Evolutionary conservation across 140 eudicot species (phyloP).

Genomic region (Artemisia princeps): DNA sequence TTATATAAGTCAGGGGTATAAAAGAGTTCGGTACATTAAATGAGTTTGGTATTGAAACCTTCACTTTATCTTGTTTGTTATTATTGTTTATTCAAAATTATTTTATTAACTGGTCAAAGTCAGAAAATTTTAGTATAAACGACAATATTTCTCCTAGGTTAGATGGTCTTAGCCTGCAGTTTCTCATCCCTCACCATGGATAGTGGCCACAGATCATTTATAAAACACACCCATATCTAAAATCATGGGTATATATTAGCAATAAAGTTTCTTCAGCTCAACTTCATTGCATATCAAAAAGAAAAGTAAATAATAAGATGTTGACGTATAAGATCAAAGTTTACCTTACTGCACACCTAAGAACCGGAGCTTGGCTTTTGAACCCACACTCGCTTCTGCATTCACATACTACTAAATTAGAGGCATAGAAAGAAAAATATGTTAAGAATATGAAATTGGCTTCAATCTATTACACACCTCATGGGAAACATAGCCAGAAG

Average conservation of each 20-base stretch:
- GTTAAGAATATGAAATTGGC: not conserved
- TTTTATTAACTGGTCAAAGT: not conserved
- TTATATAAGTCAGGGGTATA: too few species aligned
- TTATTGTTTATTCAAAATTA: not conserved
- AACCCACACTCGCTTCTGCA: slow-evolving; percentile 95
- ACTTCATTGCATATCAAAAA: not conserved
- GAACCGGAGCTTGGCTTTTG: slow-evolving; percentile 90
- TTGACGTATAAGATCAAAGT: slow-evolving; percentile 15
- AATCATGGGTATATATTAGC: not conserved
- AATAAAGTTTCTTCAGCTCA: slow-evolving; percentile 5
- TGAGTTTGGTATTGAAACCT: too few species aligned
- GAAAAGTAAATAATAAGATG: not conserved
- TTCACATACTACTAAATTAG: slow-evolving; percentile 15
- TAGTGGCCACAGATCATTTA: not conserved
- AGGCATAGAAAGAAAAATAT: not conserved
- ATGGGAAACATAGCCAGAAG: slow-evolving; percentile 48
- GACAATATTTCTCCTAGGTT: slow-evolving; percentile 6
- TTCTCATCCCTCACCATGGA: not conserved
- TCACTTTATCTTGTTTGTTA: not conserved
- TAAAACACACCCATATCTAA: not conserved
- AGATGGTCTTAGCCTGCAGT: slow-evolving; percentile 2
- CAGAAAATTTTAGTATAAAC: not conserved
- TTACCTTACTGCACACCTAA: slow-evolving; percentile 48
- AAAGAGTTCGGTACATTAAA: too few species aligned
- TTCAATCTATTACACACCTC: slow-evolving; percentile 43